Conservation (phyloP, 2,329 filamentous ascomycete genomes). For the Hirsutella rhossiliensis region DNA sequence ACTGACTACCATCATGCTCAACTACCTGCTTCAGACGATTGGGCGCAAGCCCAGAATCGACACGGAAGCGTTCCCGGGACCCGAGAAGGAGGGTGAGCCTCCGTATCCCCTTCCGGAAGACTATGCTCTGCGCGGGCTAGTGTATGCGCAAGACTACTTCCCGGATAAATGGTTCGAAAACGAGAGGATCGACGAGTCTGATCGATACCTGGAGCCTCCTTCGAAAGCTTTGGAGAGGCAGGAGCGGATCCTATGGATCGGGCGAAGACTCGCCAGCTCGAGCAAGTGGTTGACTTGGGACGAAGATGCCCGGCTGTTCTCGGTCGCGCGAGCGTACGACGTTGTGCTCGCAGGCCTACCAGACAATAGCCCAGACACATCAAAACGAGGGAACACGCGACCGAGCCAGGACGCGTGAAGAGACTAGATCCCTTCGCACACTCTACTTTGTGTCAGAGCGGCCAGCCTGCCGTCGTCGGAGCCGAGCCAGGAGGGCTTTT, state of each 20-base stretch:
- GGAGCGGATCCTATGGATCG: constrained; percentile 48
- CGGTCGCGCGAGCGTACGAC: constrained; percentile 23
- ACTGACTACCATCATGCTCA: constrained; percentile 24
- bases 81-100: constrained; percentile 22
- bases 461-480: too few species aligned
- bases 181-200: constrained; percentile 52
- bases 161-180: constrained; percentile 45
- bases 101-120: constrained; percentile 56
- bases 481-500: too few species aligned
- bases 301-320: constrained; percentile 22
- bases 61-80: constrained; percentile 32
- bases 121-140: constrained; percentile 50
- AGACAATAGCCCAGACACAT: too few species aligned
- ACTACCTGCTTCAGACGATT: constrained; percentile 16
- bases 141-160: constrained; percentile 48
- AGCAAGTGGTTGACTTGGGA: constrained; percentile 36
- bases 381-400: too few species aligned
- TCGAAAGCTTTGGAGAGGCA: constrained; percentile 46
- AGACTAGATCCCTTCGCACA: too few species aligned
- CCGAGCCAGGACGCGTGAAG: too few species aligned
- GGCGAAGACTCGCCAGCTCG: constrained; percentile 29
- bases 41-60: constrained; percentile 23
- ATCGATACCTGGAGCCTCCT: constrained; percentile 49
- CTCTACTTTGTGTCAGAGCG: too few species aligned
- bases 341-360: too few species aligned